Evolutionary conservation across 2,329 filamentous ascomycete genomes (phyloP), one percentile per base, ranked within the genome.

Genomic region (Cladophialophora yegresii): DNA sequence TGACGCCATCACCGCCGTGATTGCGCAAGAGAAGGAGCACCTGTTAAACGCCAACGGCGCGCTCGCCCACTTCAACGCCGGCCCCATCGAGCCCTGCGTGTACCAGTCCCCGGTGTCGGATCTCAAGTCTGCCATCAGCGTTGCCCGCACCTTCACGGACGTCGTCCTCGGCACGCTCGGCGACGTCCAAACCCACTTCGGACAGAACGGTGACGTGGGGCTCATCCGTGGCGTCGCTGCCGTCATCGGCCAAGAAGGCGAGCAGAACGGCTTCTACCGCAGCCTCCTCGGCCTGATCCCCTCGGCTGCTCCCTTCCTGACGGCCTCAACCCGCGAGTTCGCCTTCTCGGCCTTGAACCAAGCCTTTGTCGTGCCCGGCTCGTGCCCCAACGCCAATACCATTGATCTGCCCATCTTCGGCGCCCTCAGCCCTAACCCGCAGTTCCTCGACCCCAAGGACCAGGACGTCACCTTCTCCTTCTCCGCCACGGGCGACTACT

Each of bases 231-330:
- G 81, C 23, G 76, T 90, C 57, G 80, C 83, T 1, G 85, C 87
- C 2, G 81, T 89, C 65, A 84, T 90, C 62, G 89, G 87, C n/a
- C 87, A 91, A 71, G 88, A 91, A 78, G 89, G 87, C 64, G 86
- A 90, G 74, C 89, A 92, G 72, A 84, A 87, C 67, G 89, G 89
- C 50, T 90, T 84, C 79, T 91, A 85, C 80, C 85, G 88, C 56
- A 71, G 78, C 28, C 75, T 85, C 23, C 81, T 85, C 53, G 77
- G 80, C 64, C 83, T 85, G 69, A 79, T 85, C 40, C 87, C 89
- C 83, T 1, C 81, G 85, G 56, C 82, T 85, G 43, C 88, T 88
- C 0, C 89, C 0, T 91, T 91, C 79, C 74, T 90, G 40, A 91
- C 89, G 0, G 83, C 84, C 2, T 81, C 81, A 20, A 81, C 84